These are phyloP conservation scores for Scenedesmus sp. DNA, from an alignment of 163 green algal species.

Conservation along the genomic window DNA sequence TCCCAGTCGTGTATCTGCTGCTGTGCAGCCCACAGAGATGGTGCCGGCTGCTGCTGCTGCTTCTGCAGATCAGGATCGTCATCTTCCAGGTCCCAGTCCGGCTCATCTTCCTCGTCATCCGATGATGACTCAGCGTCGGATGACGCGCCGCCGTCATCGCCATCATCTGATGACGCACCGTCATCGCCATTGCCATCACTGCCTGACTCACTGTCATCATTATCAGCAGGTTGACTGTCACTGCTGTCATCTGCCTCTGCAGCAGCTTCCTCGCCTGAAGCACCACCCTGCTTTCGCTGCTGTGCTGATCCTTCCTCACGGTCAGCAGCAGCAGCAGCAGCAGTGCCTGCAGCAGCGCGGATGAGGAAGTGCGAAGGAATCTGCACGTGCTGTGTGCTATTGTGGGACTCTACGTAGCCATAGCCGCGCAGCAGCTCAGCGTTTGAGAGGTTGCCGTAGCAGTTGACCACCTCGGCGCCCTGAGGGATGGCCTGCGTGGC, in stretches of 20 bases:
- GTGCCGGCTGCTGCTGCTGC: conserved; percentile 31
- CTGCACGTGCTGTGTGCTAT: conserved; percentile 60
- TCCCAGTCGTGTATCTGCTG: conserved; percentile 38
- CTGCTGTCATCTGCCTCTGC: background rate
- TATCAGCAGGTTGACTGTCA: background rate
- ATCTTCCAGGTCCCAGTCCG: conserved; percentile 50
- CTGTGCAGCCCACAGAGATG: conserved; percentile 9
- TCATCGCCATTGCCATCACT: background rate
- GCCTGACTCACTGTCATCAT: background rate
- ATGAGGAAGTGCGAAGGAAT: conserved; percentile 55
- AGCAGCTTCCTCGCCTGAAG: background rate
- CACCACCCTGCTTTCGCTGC: background rate
- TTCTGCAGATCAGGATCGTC: conserved; percentile 17
- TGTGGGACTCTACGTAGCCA: conserved; percentile 61
- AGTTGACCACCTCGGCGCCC: conserved; percentile 72
- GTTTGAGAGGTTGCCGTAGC: conserved; percentile 67
- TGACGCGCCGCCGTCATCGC: background rate
- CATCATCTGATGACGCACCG: background rate
- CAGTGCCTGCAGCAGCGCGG: conserved; percentile 45
- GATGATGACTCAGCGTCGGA: background rate
- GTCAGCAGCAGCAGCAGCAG: conserved; percentile 10
- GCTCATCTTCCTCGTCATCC: conserved; percentile 34
- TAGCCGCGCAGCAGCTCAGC: conserved; percentile 70
- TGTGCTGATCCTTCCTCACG: background rate
- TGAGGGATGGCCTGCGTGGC: conserved; percentile 62